phyloP scores from a whole-genome alignment of 2,329 filamentous ascomycete species.

The Beauveria pseudobassiana region DNA sequence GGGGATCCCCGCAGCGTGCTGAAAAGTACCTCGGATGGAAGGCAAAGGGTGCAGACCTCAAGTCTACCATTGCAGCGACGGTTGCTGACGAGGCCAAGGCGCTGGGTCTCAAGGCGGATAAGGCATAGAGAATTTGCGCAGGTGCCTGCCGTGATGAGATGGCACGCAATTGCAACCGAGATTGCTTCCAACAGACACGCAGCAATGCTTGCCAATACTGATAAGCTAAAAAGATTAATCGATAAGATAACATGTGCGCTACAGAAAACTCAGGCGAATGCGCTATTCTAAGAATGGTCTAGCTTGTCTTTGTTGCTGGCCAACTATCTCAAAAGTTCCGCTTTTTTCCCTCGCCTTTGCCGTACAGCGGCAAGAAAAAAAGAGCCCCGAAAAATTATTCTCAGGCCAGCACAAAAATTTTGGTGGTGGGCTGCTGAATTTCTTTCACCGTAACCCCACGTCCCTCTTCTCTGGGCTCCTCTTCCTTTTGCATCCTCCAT shows the following conservation, averaged over 20 bases:
- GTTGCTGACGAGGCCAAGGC: conserved; percentile 32
- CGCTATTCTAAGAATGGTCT: conserved; percentile 15
- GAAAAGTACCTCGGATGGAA: conserved; percentile 40
- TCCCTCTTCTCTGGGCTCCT: conserved; percentile 18
- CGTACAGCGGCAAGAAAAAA: conserved; percentile 17
- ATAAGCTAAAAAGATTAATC: neutral
- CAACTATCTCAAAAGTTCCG: neutral
- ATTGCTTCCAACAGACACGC: no score
- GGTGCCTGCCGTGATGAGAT: no score
- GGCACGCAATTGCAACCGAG: no score
- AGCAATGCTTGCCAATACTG: no score
- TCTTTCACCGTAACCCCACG: conserved; percentile 32
- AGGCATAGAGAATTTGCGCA: neutral
- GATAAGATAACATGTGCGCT: conserved; percentile 5
- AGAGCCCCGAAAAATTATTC: conserved; percentile 25
- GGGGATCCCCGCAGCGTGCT: conserved; percentile 33
- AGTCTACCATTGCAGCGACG: conserved; percentile 30
- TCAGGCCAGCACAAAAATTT: conserved; percentile 23
- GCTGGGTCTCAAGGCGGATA: conserved; percentile 26
- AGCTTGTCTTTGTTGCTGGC: conserved; percentile 10
- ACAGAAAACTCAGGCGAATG: conserved; percentile 21
- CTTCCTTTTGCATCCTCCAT: conserved; percentile 18
- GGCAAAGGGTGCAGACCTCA: conserved; percentile 27
- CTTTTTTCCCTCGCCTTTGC: neutral
- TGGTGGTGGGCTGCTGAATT: conserved; percentile 26